Conservation (phyloP, 441 rosid species). For the Pelargonium citronellum region DNA sequence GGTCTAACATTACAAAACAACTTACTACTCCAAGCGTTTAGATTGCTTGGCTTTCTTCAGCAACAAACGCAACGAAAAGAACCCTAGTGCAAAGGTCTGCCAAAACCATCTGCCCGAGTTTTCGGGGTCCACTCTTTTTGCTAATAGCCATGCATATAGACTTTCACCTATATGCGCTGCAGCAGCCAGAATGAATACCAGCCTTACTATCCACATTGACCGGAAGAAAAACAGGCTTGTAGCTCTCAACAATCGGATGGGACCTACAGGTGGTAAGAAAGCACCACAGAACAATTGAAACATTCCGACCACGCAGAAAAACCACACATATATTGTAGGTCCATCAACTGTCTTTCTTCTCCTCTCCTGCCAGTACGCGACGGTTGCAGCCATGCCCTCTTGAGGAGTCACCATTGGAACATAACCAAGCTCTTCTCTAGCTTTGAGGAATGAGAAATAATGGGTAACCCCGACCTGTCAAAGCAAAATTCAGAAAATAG, state of each 20-base stretch:
- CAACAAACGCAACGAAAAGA: slow-evolving; percentile 56
- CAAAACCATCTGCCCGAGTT: slow-evolving; percentile 86
- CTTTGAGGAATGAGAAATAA: slow-evolving; percentile 82
- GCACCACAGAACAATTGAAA: slow-evolving; percentile 39
- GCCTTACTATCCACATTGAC: slow-evolving; percentile 39
- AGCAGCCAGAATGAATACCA: slow-evolving; percentile 32
- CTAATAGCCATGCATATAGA: slow-evolving; percentile 57
- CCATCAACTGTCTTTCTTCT: slow-evolving; percentile 70
- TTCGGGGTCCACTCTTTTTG: slow-evolving; percentile 61
- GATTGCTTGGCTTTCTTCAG: slow-evolving; percentile 46
- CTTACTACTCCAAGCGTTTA: not conserved
- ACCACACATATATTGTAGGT: slow-evolving; percentile 61
- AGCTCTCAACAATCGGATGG: slow-evolving; percentile 50
- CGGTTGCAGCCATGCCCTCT: slow-evolving; percentile 88
- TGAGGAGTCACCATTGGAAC: slow-evolving; percentile 68
- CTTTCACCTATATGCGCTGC: slow-evolving; percentile 52
- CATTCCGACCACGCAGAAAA: slow-evolving; percentile 49
- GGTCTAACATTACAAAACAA: not conserved
- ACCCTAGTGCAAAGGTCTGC: slow-evolving; percentile 72
- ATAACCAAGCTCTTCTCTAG: slow-evolving; percentile 84
- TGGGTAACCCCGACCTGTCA: slow-evolving; percentile 83
- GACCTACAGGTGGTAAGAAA: slow-evolving; percentile 66
- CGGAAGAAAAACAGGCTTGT: slow-evolving; percentile 47
- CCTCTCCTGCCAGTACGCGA: slow-evolving; percentile 67
- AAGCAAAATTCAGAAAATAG: slow-evolving; percentile 20